Percentiles rank a stretch among this genome's conserved stretches.
Conservation (phyloP, 768 basidiomycete species). For the Tricholoma matsutake region DNA sequence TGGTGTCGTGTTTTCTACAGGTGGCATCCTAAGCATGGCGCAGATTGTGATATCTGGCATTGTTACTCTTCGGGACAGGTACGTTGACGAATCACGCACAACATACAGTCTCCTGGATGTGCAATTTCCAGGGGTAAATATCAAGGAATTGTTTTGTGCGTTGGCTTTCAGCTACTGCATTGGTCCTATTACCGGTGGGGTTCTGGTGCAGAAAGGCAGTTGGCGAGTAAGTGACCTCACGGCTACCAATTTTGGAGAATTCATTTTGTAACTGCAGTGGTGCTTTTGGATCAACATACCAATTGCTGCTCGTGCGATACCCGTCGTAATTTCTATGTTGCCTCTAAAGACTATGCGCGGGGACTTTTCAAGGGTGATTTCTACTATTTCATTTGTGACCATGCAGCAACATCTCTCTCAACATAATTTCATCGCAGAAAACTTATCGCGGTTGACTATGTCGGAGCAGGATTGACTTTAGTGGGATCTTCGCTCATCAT, state of each 20-base stretch:
- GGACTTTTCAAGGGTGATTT: conserved; percentile 44
- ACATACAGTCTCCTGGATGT: no score
- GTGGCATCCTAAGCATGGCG: conserved; percentile 64
- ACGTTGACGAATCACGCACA: conserved; percentile 8
- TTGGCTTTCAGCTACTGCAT: conserved; percentile 59
- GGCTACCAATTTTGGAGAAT: background rate
- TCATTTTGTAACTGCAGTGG: conserved; percentile 41
- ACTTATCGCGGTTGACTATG: conserved; percentile 61
- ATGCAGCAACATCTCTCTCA: no score
- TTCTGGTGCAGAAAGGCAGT: conserved; percentile 54
- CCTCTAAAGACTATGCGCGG: conserved; percentile 71
- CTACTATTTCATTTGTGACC: background rate
- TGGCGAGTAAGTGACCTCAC: conserved; percentile 50
- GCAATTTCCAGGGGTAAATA: conserved; percentile 58
- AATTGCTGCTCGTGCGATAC: conserved; percentile 48
- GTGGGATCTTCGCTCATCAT: conserved; percentile 60
- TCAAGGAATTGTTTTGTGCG: conserved; percentile 66
- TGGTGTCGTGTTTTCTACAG: conserved; percentile 15
- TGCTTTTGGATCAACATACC: conserved; percentile 76
- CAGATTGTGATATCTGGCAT: conserved; percentile 76
- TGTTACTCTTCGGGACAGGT: conserved; percentile 66
- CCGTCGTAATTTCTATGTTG: conserved; percentile 57
- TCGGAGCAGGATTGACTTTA: conserved; percentile 57
- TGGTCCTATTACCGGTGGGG: conserved; percentile 68
- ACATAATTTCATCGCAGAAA: conserved; percentile 47